Base-by-base conservation (phyloP, 768 basidiomycete species). In the Termitomyces sp. region DNA sequence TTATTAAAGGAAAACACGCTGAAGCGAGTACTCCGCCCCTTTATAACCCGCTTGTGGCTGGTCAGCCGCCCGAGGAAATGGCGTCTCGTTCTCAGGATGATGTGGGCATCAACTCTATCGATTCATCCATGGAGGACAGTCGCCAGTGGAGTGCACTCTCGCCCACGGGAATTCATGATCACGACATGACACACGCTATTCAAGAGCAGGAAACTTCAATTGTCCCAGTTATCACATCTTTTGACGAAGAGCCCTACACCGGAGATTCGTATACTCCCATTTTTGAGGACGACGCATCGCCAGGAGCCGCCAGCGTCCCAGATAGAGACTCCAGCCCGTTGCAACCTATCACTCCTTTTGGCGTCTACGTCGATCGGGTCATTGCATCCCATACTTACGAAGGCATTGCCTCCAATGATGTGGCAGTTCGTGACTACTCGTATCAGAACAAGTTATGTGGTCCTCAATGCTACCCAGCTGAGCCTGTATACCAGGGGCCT, bases 1-100 rank as follows among this genome's bases (percentile, higher is more conserved):
- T 83, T 76, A 89, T 88, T 88, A 90, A 90, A 88, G 88, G 88
- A 84, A 68, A 80, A 72, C 86, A 75, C 85, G 87, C 86, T 82
- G 79, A 90, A 82, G 85, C 86, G 84, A 85, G 86, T 78, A 80
- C 85, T 85, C 87, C 88, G 87, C 89, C 89, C 88, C 73, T 77
- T 69, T 70, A 68, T 63, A 68, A 70, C 62, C 59, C 73, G 59
- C 59, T 69, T 24, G 57, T 59, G 41, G 57, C 61, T 51, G 53
- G 57, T 56, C 60, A 63, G 60, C 61, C 53, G 34, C 58, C 60
- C 58, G 60, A 50, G 53, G 59, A 63, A 48, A 63, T 59, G 57
- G 26, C 47, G 36, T 32, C 50, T 37, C 50, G 20, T 52, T 41
- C 46, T 39, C 61, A 60, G 56, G 72, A 71, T 31, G 74, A 79